These are phyloP conservation scores for Calonectria leucothoes DNA, from an alignment of 2,329 filamentous ascomycete species.

Conservation along the genomic window DNA sequence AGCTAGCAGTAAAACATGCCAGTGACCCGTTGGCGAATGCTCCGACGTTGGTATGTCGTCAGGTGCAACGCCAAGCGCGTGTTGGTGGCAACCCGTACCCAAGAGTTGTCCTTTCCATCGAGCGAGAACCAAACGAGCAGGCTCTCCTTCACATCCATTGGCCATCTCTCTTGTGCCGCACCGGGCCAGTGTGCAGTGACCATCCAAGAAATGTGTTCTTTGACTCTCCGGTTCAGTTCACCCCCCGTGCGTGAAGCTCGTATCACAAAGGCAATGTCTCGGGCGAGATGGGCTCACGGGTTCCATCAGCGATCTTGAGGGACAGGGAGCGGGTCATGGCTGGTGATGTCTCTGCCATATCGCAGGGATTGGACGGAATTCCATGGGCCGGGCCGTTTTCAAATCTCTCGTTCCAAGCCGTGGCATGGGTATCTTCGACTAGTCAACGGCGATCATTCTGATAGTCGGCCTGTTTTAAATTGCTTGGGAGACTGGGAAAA, in stretches of 20 bases:
- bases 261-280: constrained; percentile 15
- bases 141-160: neutral
- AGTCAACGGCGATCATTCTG: constrained; percentile 27
- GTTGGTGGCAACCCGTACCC: constrained; percentile 12
- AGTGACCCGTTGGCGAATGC: constrained; percentile 3
- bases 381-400: constrained; percentile 39
- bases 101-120: neutral
- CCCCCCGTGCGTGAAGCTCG: neutral
- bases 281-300: constrained; percentile 11
- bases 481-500: neutral
- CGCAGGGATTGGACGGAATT: constrained; percentile 32
- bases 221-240: neutral
- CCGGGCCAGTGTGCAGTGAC: neutral
- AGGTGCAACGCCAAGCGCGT: constrained; percentile 12
- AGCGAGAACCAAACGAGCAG: neutral
- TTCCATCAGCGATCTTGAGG: constrained; percentile 4
- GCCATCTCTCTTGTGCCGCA: constrained; percentile 7
- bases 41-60: constrained; percentile 10
- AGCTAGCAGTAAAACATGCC: constrained; percentile 3
- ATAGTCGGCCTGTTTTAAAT: constrained; percentile 21
- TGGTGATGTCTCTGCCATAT: constrained; percentile 20
- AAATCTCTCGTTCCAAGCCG: constrained; percentile 30
- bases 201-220: neutral
- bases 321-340: constrained; percentile 15
- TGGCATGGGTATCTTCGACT: constrained; percentile 27